These are phyloP conservation scores for Miscanthus lutarioriparius DNA, from an alignment of 176 grass and related monocot genomes.

Conservation along the genomic window DNA sequence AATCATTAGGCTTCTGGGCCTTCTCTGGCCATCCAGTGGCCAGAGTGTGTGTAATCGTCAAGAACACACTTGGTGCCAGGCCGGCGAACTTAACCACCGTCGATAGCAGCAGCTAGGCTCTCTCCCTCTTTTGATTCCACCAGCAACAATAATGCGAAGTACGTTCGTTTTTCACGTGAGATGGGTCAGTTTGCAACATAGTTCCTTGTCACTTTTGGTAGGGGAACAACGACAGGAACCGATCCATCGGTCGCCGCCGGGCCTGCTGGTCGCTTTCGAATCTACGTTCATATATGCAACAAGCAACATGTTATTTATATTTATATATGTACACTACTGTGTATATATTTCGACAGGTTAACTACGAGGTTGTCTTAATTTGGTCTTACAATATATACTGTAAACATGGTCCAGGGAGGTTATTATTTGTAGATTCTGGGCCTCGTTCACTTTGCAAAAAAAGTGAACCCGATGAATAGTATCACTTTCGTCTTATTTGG, in stretches of 20 bases:
- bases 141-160: conserved; percentile 17
- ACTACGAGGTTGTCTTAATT: neutral
- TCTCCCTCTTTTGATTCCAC: neutral
- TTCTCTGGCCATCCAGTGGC: too few species aligned
- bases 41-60: neutral
- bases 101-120: neutral
- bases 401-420: too few species aligned
- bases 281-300: neutral
- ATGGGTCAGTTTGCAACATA: neutral
- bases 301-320: neutral
- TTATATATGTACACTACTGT: neutral
- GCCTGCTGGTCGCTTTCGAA: neutral
- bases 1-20: neutral
- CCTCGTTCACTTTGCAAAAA: too few species aligned
- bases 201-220: neutral
- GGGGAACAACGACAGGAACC: neutral
- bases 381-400: neutral
- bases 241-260: neutral
- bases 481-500: too few species aligned
- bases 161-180: conserved; percentile 9
- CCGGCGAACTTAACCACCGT: neutral
- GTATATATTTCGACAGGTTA: too few species aligned
- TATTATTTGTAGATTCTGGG: too few species aligned
- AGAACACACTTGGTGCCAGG: neutral
- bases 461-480: too few species aligned